phyloP scores from a whole-genome alignment of 1,284 basidiomycete genomes.

The Vanrija pseudolonga region DNA sequence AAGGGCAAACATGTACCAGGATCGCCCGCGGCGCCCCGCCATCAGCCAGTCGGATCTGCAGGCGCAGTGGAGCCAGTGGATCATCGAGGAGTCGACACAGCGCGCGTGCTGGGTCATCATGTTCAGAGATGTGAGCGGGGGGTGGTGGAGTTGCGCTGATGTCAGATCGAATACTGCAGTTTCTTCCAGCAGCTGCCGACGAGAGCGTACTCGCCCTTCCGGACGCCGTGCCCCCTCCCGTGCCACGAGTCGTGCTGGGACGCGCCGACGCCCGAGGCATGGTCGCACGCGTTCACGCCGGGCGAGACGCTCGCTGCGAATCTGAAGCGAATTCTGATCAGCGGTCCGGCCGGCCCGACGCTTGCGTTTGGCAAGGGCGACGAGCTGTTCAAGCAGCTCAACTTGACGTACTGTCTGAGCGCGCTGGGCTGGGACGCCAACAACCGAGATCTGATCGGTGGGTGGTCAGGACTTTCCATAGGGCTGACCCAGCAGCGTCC shows the following conservation, averaged over 20 bases:
- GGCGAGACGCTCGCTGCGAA: constrained; percentile 8
- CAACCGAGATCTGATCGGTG: constrained; percentile 6
- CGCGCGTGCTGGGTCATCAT: constrained; percentile 6
- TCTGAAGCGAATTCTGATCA: neutral
- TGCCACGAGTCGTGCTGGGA: constrained; percentile 7
- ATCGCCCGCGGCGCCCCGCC: neutral
- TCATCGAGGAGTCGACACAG: constrained; percentile 4
- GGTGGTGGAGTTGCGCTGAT: no score
- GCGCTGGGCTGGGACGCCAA: constrained; percentile 9
- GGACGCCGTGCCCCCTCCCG: constrained; percentile 2
- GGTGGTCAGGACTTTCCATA: neutral
- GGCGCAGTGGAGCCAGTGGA: constrained; percentile 5
- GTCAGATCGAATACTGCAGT: constrained; percentile 6
- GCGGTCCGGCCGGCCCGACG: neutral
- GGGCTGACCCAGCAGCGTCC: neutral
- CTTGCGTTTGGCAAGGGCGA: neutral
- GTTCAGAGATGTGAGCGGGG: neutral
- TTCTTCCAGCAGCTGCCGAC: constrained; percentile 8
- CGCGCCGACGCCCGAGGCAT: neutral
- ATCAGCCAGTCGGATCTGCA: neutral
- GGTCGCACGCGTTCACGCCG: neutral
- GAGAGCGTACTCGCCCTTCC: constrained; percentile 4
- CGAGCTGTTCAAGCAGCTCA: constrained; percentile 4
- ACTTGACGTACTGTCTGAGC: constrained; percentile 1
- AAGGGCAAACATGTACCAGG: constrained; percentile 3